Evolutionary conservation across 2,329 filamentous ascomycete genomes (phyloP).

Genomic region (Botrytis squamosa): DNA sequence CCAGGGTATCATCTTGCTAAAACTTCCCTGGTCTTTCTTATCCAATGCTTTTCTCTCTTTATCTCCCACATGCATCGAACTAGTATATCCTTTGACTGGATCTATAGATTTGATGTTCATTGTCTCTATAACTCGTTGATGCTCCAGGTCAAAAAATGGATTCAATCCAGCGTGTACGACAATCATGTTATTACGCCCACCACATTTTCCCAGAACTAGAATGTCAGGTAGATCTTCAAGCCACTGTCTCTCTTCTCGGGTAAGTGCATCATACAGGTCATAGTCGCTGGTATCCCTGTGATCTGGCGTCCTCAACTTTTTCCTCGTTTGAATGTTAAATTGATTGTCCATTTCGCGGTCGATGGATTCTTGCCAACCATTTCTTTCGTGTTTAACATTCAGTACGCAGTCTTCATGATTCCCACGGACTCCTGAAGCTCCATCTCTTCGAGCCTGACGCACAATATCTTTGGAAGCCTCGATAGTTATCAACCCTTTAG

Average conservation of each 20-base stretch:
- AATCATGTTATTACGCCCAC: neutral
- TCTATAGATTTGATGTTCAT: slow-evolving; percentile 12
- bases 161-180: slow-evolving; percentile 5
- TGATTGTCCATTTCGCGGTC: neutral
- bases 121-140: neutral
- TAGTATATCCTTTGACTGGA: neutral
- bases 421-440: neutral
- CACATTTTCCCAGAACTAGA: neutral
- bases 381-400: neutral
- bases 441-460: neutral
- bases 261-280: neutral
- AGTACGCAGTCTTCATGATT: slow-evolving; percentile 5
- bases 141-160: neutral
- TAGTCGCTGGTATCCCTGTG: neutral
- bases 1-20: neutral
- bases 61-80: neutral
- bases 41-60: neutral
- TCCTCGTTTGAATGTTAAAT: neutral
- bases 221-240: slow-evolving; percentile 3
- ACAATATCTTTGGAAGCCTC: neutral
- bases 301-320: neutral
- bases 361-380: neutral
- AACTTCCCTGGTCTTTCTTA: no score
- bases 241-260: neutral
- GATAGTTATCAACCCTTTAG: neutral